Evolutionary conservation across 2,329 filamentous ascomycete genomes (phyloP), one percentile per base, ranked within the genome.

Genomic region (Neocucurbitaria cava): DNA sequence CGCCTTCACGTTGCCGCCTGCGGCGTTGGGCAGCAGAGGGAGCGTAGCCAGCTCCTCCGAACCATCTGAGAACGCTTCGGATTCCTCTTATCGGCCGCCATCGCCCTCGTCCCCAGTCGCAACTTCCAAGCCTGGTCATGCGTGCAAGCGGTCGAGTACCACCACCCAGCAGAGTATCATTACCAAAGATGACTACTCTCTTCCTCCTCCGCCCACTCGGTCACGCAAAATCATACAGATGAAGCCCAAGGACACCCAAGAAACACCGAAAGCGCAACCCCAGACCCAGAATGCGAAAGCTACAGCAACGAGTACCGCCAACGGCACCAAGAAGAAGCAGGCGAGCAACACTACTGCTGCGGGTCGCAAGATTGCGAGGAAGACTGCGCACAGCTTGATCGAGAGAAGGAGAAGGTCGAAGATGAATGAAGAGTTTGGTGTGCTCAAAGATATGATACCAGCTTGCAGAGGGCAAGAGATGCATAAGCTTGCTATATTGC

Each of bases 361-460:
- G 0, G 92, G 92, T n/a, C 85, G 92, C 51, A 98, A 97, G 80
- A 96, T 95, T 64, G 93, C 95, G 5, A 85, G 95, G 62, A 98
- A 97, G 79, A 98, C 94, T 1, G 95, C 95, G 10, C 95, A 99
- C 72, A 97, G 92, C 69, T 78, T 98, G 62, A 99, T 98, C 65
- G 95, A 99, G 79, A 83, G 95, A 41, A 82, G 94, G 53, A 82
- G 95, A 66, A 83, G 95, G 58, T 96, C 91, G 11, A 99, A 98
- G 81, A 99, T 98, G 94, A 98, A 99, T 66, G 94, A 98, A 74
- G 95, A 98, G 78, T 98, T 98, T 78, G 90, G 87, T 1, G 89
- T 96, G 15, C 79, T 98, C 62, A 98, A 98, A 78, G 86, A 89
- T 67, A 92, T 99, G 90, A 96, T 98, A 52, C 95, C 95, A 0